These are phyloP conservation scores for Arachis hypogaea DNA, from an alignment of 306 rosid species.

Conservation along the genomic window DNA sequence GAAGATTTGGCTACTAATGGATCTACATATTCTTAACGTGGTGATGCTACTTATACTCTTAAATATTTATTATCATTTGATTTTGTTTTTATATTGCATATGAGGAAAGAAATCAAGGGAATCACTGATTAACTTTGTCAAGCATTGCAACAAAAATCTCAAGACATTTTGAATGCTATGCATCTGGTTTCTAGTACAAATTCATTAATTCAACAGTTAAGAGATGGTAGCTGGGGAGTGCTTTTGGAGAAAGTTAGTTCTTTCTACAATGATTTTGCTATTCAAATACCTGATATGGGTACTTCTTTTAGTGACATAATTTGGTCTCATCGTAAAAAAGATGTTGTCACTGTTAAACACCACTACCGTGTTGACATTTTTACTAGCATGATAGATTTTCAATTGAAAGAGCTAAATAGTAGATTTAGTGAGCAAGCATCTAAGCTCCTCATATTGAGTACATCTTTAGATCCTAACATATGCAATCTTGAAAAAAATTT, in stretches of 20 bases:
- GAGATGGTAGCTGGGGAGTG: background rate
- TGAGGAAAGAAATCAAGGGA: too few species aligned
- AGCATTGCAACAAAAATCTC: background rate
- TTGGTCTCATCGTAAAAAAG: background rate
- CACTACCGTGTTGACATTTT: background rate
- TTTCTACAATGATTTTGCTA: too few species aligned
- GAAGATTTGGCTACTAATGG: too few species aligned
- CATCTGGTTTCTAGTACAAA: background rate
- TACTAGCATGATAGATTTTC: background rate
- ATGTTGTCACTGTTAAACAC: background rate
- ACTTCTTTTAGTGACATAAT: too few species aligned
- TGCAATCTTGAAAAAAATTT: too few species aligned
- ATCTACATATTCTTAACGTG: background rate
- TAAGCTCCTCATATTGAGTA: too few species aligned
- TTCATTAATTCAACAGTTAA: background rate
- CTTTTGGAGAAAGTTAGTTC: background rate
- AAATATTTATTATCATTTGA: too few species aligned
- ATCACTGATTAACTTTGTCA: background rate
- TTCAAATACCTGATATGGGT: too few species aligned
- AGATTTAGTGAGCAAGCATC: too few species aligned
- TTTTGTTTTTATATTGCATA: too few species aligned
- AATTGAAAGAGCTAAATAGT: background rate
- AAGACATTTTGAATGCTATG: background rate
- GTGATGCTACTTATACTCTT: background rate
- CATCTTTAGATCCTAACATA: too few species aligned